Conservation (phyloP, 2,329 filamentous ascomycete species). For the Pseudocercospora fijiensis region DNA sequence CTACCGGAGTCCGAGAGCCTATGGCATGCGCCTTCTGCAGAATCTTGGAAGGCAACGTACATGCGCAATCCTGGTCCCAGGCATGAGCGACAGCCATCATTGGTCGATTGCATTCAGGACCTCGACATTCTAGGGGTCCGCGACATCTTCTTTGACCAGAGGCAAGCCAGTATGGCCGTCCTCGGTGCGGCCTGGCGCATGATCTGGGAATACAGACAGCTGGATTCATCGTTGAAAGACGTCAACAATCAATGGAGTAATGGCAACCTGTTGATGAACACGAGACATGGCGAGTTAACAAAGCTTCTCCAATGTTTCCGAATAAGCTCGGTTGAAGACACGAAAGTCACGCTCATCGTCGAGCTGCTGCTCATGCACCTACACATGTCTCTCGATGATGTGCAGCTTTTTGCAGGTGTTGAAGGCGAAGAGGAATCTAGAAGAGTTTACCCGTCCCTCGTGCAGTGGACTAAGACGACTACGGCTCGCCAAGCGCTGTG, state of each 20-base stretch:
- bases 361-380: constrained; percentile 62
- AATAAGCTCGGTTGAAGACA: constrained; percentile 41
- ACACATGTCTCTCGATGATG: constrained; percentile 63
- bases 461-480: constrained; percentile 58
- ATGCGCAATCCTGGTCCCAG: constrained; percentile 43
- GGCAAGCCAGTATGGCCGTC: constrained; percentile 59
- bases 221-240: constrained; percentile 54
- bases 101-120: constrained; percentile 59
- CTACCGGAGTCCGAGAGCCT: constrained; percentile 62
- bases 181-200: constrained; percentile 66
- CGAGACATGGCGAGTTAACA: constrained; percentile 63
- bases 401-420: constrained; percentile 67
- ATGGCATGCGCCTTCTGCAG: constrained; percentile 64
- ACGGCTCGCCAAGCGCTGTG: constrained; percentile 62
- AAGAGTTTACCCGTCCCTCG: constrained; percentile 57
- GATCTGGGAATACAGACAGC: constrained; percentile 65
- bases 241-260: constrained; percentile 47
- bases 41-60: constrained; percentile 64
- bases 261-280: constrained; percentile 45
- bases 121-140: constrained; percentile 53
- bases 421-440: constrained; percentile 66
- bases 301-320: constrained; percentile 57
- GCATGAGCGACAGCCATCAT: constrained; percentile 49
- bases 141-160: constrained; percentile 55
- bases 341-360: constrained; percentile 42